Percentiles rank a stretch among this genome's conserved stretches.
Evolutionary conservation across 2,329 filamentous ascomycete genomes (phyloP).

Genomic region (Penicillium capsulatum): DNA sequence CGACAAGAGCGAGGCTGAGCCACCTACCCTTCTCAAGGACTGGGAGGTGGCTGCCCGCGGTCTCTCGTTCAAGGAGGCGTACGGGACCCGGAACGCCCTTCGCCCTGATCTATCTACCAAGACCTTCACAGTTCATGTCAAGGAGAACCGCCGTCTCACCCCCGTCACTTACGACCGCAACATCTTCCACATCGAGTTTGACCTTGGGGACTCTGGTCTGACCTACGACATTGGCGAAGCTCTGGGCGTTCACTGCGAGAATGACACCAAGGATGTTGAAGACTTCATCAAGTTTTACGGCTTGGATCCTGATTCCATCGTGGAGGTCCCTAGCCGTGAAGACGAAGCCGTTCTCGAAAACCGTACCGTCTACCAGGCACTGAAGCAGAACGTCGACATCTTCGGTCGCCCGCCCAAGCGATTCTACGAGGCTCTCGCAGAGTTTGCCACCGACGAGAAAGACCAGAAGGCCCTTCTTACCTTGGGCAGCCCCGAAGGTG

Average conservation of each 20-base stretch:
- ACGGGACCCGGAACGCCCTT: constrained; percentile 66
- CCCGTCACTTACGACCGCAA: constrained; percentile 88
- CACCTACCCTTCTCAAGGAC: constrained; percentile 61
- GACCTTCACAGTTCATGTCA: constrained; percentile 82
- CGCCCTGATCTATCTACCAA: constrained; percentile 82
- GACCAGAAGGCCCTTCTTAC: constrained; percentile 77
- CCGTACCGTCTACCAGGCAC: constrained; percentile 85
- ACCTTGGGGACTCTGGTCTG: constrained; percentile 83
- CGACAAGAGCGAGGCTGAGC: constrained; percentile 69
- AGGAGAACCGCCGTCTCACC: constrained; percentile 92
- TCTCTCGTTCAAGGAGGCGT: constrained; percentile 91
- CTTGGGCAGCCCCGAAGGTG: constrained; percentile 73
- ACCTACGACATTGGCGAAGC: constrained; percentile 97
- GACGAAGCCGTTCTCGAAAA: constrained; percentile 70
- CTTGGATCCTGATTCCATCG: constrained; percentile 73
- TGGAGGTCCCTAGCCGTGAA: constrained; percentile 87
- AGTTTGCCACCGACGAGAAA: constrained; percentile 75
- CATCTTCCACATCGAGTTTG: constrained; percentile 99
- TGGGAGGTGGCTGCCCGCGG: constrained; percentile 86
- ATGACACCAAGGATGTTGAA: constrained; percentile 71
- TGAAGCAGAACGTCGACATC: constrained; percentile 91
- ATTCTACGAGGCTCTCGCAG: constrained; percentile 90
- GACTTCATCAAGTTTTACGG: constrained; percentile 90
- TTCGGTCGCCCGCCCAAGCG: constrained; percentile 95
- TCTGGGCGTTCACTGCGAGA: constrained; percentile 92